Conservation (phyloP, 495 filamentous ascomycete genomes). For the Cryomyces minteri region DNA sequence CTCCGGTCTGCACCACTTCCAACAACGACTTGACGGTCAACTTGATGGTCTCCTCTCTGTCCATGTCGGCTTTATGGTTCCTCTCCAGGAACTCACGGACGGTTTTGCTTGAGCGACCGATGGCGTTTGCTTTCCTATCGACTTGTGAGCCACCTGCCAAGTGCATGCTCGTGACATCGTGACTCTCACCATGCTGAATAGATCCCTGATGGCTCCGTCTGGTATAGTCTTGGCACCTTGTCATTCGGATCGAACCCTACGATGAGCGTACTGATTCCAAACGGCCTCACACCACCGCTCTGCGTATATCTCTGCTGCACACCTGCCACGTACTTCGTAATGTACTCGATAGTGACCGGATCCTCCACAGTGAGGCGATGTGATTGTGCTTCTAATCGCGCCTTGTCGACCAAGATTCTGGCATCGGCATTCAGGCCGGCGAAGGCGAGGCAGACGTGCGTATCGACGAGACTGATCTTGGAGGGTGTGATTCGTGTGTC, state of each 20-base stretch:
- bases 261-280: conserved; percentile 93
- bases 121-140: conserved; percentile 92
- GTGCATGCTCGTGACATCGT: background rate
- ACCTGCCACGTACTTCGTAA: conserved; percentile 93
- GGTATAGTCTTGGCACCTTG: conserved; percentile 71
- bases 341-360: conserved; percentile 94
- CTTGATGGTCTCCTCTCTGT: conserved; percentile 89
- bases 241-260: conserved; percentile 93
- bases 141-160: background rate
- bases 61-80: conserved; percentile 95
- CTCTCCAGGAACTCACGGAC: conserved; percentile 95
- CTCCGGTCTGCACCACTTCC: conserved; percentile 95
- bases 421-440: conserved; percentile 95
- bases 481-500: conserved; percentile 97
- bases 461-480: conserved; percentile 89
- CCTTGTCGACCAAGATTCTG: conserved; percentile 92
- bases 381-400: conserved; percentile 87
- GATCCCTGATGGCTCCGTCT: conserved; percentile 95
- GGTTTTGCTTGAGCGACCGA: conserved; percentile 94
- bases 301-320: conserved; percentile 98
- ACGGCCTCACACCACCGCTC: conserved; percentile 90
- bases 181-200: conserved; percentile 80
- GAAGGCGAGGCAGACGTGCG: conserved; percentile 90
- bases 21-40: conserved; percentile 92
- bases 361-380: conserved; percentile 98